A percentile compares a stretch with the other conserved stretches of the same genome.
phyloP scores from a whole-genome alignment of 2,329 filamentous ascomycete genomes.

The Calcarisporium arbuscula region DNA sequence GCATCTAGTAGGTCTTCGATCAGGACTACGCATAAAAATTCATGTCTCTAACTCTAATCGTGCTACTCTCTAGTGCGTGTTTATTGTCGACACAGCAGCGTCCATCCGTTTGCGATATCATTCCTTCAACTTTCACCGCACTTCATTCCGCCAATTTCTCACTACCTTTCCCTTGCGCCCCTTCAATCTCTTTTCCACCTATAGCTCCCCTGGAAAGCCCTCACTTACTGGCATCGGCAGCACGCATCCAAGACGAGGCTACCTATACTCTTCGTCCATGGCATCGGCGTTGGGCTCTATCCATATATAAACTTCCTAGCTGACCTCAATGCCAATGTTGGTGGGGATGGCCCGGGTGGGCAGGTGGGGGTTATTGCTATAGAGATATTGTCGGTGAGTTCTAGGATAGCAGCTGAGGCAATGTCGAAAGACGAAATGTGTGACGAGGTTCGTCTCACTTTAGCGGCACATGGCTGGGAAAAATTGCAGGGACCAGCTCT shows the following conservation, averaged over 20 bases:
- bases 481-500: conserved; percentile 28
- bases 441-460: conserved; percentile 44
- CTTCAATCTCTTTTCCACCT: conserved; percentile 36
- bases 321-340: conserved; percentile 37
- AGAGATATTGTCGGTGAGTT: conserved; percentile 53
- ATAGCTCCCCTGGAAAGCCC: conserved; percentile 36
- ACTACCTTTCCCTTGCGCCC: conserved; percentile 49
- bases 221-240: conserved; percentile 55
- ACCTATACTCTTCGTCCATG: conserved; percentile 57
- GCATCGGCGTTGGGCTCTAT: conserved; percentile 48
- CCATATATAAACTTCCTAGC: conserved; percentile 49
- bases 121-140: conserved; percentile 43
- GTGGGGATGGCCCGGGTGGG: conserved; percentile 30
- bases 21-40: conserved; percentile 2
- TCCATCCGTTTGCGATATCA: conserved; percentile 28
- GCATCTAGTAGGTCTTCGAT: conserved; percentile 41
- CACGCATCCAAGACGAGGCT: conserved; percentile 51
- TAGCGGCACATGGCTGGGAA: conserved; percentile 42
- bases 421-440: conserved; percentile 41
- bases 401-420: conserved; percentile 46
- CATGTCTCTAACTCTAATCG: conserved; percentile 5
- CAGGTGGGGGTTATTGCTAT: conserved; percentile 51
- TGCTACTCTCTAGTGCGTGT: conserved; percentile 29
- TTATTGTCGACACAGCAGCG: conserved; percentile 37
- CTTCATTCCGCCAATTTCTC: conserved; percentile 32